Percentiles rank a stretch among this genome's conserved stretches.
These are phyloP conservation scores for Colletotrichum agaves DNA, from an alignment of 2,329 filamentous ascomycete species.

Conservation along the genomic window DNA sequence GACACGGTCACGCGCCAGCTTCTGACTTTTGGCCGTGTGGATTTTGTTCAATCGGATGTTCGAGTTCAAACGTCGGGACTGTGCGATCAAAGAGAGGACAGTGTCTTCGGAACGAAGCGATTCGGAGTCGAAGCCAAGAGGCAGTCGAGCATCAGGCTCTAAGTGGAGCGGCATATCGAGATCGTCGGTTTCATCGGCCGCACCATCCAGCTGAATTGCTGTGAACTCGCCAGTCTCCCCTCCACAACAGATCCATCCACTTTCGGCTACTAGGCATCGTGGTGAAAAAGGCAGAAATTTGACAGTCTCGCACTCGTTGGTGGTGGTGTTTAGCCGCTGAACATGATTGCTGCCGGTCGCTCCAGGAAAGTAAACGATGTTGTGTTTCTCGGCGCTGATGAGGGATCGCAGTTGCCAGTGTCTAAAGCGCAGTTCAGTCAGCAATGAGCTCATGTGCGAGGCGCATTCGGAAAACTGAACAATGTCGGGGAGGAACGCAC, in stretches of 20 bases:
- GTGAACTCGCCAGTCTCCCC: constrained; percentile 90
- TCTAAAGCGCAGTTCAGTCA: constrained; percentile 53
- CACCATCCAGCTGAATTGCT: constrained; percentile 73
- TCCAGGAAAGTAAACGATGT: constrained; percentile 87
- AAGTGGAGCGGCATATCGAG: constrained; percentile 43
- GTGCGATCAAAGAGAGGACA: constrained; percentile 50
- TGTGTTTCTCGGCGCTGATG: constrained; percentile 81
- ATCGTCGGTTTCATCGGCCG: constrained; percentile 43
- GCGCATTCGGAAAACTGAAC: constrained; percentile 1
- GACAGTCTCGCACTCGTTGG: constrained; percentile 77
- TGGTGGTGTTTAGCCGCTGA: constrained; percentile 75
- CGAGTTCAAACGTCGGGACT: constrained; percentile 46
- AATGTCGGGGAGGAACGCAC: constrained; percentile 49
- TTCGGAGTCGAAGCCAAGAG: constrained; percentile 44
- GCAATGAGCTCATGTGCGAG: background rate
- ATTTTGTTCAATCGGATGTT: constrained; percentile 54
- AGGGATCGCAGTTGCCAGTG: constrained; percentile 93
- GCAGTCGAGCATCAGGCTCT: constrained; percentile 49
- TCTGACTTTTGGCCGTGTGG: constrained; percentile 61
- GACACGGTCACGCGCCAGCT: constrained; percentile 69
- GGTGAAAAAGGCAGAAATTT: constrained; percentile 77
- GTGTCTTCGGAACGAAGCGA: constrained; percentile 47
- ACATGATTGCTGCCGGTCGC: constrained; percentile 73
- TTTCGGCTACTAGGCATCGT: constrained; percentile 86
- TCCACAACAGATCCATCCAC: constrained; percentile 91